phyloP scores from a whole-genome alignment of 192 early-diverging fungal species.

The Coemansia sp. region DNA sequence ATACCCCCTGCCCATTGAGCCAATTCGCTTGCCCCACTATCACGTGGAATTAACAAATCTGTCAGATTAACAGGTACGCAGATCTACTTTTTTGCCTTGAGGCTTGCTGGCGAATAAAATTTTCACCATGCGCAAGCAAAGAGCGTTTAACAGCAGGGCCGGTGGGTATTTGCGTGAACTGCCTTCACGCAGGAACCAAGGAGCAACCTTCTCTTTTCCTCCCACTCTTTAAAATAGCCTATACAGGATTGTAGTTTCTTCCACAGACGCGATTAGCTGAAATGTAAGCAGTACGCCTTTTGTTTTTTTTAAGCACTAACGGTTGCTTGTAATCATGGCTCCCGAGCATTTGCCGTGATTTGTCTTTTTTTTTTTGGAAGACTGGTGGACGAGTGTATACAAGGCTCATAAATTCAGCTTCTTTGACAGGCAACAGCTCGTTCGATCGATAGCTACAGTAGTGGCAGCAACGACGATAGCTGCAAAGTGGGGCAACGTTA shows the following conservation, averaged over 20 bases:
- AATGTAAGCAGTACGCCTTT: conserved; percentile 27
- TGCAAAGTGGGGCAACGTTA: neutral
- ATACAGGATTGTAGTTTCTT: conserved; percentile 42
- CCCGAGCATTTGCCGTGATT: no score
- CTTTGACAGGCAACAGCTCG: no score
- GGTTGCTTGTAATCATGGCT: neutral
- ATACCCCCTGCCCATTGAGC: no score
- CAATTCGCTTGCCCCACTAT: no score
- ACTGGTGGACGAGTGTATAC: no score
- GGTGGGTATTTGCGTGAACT: conserved; percentile 1
- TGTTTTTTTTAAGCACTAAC: neutral
- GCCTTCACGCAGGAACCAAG: neutral
- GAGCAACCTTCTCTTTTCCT: conserved; percentile 39
- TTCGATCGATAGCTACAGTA: no score
- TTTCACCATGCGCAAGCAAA: neutral
- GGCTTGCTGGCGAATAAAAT: conserved; percentile 14
- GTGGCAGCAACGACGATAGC: neutral
- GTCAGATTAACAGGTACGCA: no score
- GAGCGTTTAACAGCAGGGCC: neutral
- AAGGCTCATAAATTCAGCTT: no score
- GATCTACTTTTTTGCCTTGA: neutral
- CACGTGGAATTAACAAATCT: no score
- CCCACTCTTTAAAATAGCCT: conserved; percentile 28
- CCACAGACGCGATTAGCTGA: conserved; percentile 29
- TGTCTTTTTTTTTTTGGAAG: no score